phyloP scores from a whole-genome alignment of 2,329 filamentous ascomycete genomes.

The Dactylonectria estremocensis region DNA sequence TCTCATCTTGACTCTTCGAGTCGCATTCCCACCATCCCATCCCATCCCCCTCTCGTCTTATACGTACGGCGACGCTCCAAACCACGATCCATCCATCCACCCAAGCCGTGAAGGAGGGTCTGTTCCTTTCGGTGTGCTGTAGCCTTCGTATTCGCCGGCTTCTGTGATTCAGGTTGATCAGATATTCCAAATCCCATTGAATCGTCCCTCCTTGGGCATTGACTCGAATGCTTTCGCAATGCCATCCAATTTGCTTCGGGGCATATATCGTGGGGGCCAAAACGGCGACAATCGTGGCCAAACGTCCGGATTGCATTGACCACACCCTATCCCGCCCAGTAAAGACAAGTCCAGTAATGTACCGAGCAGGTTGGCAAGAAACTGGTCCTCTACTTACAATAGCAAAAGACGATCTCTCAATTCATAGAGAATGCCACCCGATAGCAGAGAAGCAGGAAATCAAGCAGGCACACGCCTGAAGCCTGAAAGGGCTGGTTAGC shows the following conservation, averaged over 20 bases:
- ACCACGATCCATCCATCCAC: conserved; percentile 19
- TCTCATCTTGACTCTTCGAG: neutral
- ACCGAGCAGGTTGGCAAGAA: conserved; percentile 4
- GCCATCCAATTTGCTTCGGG: neutral
- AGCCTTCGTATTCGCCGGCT: conserved; percentile 11
- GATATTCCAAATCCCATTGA: neutral
- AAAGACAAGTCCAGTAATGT: conserved; percentile 20
- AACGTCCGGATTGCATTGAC: conserved; percentile 41
- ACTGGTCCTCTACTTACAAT: neutral
- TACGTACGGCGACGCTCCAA: conserved; percentile 13
- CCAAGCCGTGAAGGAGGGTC: conserved; percentile 3
- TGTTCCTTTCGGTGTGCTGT: conserved; percentile 7
- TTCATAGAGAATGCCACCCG: conserved; percentile 1
- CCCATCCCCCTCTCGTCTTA: neutral
- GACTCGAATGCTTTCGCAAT: conserved; percentile 5
- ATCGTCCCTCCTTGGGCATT: neutral
- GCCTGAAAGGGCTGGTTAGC: conserved; percentile 25
- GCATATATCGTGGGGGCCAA: conserved; percentile 18
- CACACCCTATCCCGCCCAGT: conserved; percentile 43
- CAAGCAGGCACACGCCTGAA: conserved; percentile 5
- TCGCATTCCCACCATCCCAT: neutral
- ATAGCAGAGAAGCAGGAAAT: conserved; percentile 12
- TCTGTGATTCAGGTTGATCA: neutral
- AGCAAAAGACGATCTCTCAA: neutral
- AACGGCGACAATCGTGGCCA: conserved; percentile 4